These are phyloP conservation scores for Phytopythium delawarense DNA, from an alignment of 352 stramenopile species.

Conservation along the genomic window DNA sequence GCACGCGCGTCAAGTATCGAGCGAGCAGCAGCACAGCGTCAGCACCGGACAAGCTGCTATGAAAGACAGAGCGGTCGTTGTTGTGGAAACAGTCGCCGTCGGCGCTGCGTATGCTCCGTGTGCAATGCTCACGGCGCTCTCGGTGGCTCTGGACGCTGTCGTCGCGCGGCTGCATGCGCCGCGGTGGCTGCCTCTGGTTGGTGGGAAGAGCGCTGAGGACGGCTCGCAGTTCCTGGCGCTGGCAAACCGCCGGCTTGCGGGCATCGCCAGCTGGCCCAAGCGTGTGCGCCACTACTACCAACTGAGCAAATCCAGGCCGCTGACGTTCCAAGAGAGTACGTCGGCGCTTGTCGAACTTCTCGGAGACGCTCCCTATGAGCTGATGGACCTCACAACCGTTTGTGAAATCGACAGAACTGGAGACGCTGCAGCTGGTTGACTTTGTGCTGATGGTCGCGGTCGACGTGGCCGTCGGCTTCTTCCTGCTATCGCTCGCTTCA, in stretches of 20 bases:
- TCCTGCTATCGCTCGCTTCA: not conserved
- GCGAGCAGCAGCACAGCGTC: not conserved
- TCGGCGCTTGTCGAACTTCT: not conserved
- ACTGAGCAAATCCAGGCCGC: conserved; percentile 11
- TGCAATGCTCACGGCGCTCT: conserved; percentile 12
- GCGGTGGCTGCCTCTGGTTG: conserved; percentile 16
- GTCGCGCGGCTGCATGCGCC: conserved; percentile 15
- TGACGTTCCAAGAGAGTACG: conserved; percentile 34
- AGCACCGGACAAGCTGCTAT: not conserved
- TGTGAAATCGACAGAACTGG: conserved; percentile 14
- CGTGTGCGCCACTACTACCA: conserved; percentile 23
- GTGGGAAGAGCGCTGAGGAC: conserved; percentile 33
- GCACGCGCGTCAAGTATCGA: not conserved
- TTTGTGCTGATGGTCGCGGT: conserved; percentile 20
- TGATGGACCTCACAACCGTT: not conserved
- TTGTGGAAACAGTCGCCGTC: not conserved
- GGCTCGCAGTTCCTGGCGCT: conserved; percentile 37
- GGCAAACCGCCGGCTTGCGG: conserved; percentile 24
- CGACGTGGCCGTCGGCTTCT: conserved; percentile 8
- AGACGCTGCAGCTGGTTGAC: conserved; percentile 28
- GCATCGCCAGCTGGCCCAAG: conserved; percentile 22
- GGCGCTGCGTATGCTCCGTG: conserved; percentile 24
- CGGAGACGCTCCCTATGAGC: too few relatives aligned
- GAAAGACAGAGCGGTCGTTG: not conserved
- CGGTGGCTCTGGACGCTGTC: conserved; percentile 10